Evolutionary conservation across 176 grass and related monocot genomes (phyloP).

Genomic region (Avena eriantha): DNA sequence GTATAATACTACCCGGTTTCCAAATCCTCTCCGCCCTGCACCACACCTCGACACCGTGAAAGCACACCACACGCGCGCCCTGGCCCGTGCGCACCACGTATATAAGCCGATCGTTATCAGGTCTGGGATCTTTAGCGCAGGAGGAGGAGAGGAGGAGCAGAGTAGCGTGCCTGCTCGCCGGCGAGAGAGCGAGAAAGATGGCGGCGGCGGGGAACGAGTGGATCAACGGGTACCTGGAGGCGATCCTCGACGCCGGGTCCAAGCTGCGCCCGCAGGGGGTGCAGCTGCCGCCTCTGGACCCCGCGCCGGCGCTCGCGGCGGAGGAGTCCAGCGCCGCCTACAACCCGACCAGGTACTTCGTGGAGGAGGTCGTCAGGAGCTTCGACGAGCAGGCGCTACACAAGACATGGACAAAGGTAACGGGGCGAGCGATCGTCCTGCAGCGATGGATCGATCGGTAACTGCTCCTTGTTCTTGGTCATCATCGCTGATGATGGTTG

Average conservation of each 20-base stretch:
- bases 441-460: background rate
- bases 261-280: constrained; percentile 46
- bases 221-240: constrained; percentile 97
- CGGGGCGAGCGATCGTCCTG: background rate
- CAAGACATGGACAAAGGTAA: constrained; percentile 96
- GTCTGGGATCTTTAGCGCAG: background rate
- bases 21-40: background rate
- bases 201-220: constrained; percentile 82
- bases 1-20: constrained; percentile 5
- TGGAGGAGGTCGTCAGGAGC: constrained; percentile 91
- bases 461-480: background rate
- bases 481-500: background rate
- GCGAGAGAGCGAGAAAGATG: no score
- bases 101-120: background rate
- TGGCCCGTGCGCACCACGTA: background rate
- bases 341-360: constrained; percentile 91
- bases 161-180: background rate
- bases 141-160: no score
- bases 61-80: background rate
- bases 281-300: constrained; percentile 44
- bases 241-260: constrained; percentile 76
- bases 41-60: background rate
- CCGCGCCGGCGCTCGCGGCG: constrained; percentile 21
- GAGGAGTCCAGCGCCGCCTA: constrained; percentile 43
- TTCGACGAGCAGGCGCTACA: constrained; percentile 91